These are phyloP conservation scores for Sphagnum fallax DNA, from an alignment of 228 moss, liverwort and hornwort genomes.

Conservation along the genomic window DNA sequence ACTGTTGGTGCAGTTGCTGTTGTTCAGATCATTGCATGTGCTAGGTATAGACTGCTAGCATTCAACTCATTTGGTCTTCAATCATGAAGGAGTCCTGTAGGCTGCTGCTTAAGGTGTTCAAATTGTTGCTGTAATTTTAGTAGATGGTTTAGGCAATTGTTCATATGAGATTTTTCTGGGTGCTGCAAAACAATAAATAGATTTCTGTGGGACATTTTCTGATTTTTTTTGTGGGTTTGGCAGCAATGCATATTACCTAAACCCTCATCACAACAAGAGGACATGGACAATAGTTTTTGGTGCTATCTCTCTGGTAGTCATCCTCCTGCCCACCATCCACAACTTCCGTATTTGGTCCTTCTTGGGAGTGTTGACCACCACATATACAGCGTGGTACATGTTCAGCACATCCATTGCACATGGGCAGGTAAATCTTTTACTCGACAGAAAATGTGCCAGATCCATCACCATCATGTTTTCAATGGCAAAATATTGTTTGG, in stretches of 20 bases:
- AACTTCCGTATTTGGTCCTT: conserved; percentile 67
- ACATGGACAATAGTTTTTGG: conserved; percentile 66
- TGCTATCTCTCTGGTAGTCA: conserved; percentile 30
- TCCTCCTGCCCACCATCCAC: conserved; percentile 59
- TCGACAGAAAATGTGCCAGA: neutral
- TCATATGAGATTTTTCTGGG: no score
- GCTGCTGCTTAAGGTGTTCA: no score
- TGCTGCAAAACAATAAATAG: no score
- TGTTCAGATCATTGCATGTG: conserved; percentile 75
- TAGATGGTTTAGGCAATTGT: no score
- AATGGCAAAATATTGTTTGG: no score
- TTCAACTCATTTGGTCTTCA: no score
- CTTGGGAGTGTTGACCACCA: conserved; percentile 60
- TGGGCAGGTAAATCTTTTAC: conserved; percentile 39
- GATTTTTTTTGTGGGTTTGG: no score
- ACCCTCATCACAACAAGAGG: conserved; percentile 36
- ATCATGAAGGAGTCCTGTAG: no score
- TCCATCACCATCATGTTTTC: neutral
- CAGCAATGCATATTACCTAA: conserved; percentile 52
- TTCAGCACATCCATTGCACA: conserved; percentile 22
- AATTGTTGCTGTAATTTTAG: no score
- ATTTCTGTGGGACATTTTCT: no score
- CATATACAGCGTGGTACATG: conserved; percentile 86
- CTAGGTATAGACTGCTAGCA: conserved; percentile 33
- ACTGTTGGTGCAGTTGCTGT: conserved; percentile 63